Evolutionary conservation across 495 filamentous ascomycete species (phyloP), one percentile per base, ranked within the genome.

Genomic region (Halenospora varia): DNA sequence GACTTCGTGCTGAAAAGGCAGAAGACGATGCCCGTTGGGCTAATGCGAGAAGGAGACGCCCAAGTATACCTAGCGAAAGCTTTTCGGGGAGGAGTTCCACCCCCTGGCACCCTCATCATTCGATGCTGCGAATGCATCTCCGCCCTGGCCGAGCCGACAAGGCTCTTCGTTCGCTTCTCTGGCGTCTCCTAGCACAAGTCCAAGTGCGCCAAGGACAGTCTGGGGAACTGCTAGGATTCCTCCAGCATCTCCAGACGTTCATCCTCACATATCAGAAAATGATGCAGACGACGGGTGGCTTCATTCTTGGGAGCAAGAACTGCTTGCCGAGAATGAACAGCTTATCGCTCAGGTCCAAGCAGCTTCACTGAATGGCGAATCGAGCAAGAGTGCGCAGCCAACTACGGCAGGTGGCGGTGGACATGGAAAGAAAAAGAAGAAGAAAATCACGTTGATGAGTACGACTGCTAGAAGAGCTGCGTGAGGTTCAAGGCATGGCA

Each of bases 391-490:
- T 11, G 68, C 62, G 41, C 63, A 59, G 19, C 58, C 72, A 19
- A 63, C 66, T 53, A 63, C 40, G 39, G 13, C 29, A 6, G 29
- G 6, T 35, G 48, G 53, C 18, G 61, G 18, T 52, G 64, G 65
- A 9, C 70, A 67, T 4, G 73, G 73, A 48, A 77, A 78, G 51
- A 92, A 89, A 74, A 91, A 89, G 73, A 96, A 93, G 77, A 92
- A 95, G 75, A 94, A 95, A 77, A 96, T 96, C 51, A 96, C 90
- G 10, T 68, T 96, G 55, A 96, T 96, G 92, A 92, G 89, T 56
- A 96, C 92, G 29, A 89, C 82, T 68, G 85, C 79, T 41, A 77
- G 86, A 58, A 76, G 87, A 67, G 87, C 82, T 9, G 87, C 87
- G 51, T 88, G 75, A 65, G 29, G 13, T 35, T 4, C 6, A 13